These are phyloP conservation scores for Leccinum variicolor DNA, from an alignment of 768 basidiomycete genomes.

Conservation along the genomic window DNA sequence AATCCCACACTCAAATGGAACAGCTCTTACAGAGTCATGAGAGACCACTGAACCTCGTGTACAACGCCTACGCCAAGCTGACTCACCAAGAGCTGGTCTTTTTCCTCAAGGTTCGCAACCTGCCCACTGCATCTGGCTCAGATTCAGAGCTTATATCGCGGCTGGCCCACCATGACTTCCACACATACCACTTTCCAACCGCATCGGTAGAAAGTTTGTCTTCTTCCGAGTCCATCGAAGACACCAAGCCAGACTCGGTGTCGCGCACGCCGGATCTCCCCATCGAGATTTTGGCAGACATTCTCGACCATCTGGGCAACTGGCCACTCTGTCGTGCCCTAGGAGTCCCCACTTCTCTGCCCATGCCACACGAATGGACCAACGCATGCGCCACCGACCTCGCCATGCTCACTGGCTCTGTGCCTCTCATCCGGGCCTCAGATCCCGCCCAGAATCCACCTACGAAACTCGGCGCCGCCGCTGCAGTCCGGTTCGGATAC, in stretches of 20 bases:
- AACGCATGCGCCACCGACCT: slow-evolving; percentile 66
- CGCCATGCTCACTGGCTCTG: slow-evolving; percentile 64
- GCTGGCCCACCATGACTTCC: slow-evolving; percentile 71
- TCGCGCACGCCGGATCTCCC: slow-evolving; percentile 59
- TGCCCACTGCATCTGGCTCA: slow-evolving; percentile 58
- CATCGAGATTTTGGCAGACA: slow-evolving; percentile 71
- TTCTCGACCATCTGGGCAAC: slow-evolving; percentile 74
- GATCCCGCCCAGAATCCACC: slow-evolving; percentile 56
- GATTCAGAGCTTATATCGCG: slow-evolving; percentile 65
- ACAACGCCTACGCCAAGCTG: slow-evolving; percentile 67
- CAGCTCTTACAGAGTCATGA: slow-evolving; percentile 21
- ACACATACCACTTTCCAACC: slow-evolving; percentile 60
- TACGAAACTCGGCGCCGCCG: slow-evolving; percentile 64
- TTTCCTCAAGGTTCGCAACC: slow-evolving; percentile 68
- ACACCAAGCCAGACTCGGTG: slow-evolving; percentile 22
- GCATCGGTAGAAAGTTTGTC: slow-evolving; percentile 29
- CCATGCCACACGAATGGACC: slow-evolving; percentile 67
- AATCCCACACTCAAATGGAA: slow-evolving; percentile 27
- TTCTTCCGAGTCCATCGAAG: slow-evolving; percentile 18
- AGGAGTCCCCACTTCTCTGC: slow-evolving; percentile 65
- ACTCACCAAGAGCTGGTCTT: slow-evolving; percentile 65
- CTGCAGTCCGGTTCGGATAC: slow-evolving; percentile 71
- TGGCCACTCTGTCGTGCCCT: slow-evolving; percentile 84
- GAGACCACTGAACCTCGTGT: slow-evolving; percentile 42
- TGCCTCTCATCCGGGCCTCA: slow-evolving; percentile 57